Evolutionary conservation across 768 basidiomycete species (phyloP), one percentile per base, ranked within the genome.

Genomic region (Trametes elegans): DNA sequence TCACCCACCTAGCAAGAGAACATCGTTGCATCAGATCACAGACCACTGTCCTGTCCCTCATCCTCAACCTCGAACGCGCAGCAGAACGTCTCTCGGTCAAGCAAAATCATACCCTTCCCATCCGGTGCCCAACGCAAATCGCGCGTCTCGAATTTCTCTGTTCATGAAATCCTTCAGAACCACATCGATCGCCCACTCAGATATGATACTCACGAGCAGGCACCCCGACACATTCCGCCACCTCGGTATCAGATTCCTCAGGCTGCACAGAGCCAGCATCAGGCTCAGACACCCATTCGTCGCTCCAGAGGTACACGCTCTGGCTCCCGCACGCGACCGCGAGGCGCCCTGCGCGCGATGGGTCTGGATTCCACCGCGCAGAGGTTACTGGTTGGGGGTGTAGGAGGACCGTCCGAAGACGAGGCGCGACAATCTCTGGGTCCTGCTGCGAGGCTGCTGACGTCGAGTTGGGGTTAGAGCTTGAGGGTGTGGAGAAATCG

Each of bases 201-300:
- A n/a, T 19, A 21, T 18, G 21, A 27, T 5, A 81, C 90, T 72
- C 66, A 89, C 90, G 82, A n/a, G 87, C 81, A 29, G 94, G 94
- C 4, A 97, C 82, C 7, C 90, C 90, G 29, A 95, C 82, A 62
- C 92, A 95, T 69, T 96, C 94, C 3, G 92, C 91, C 71, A 93
- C 87, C 64, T 93, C 92, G 58, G 74, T 71, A 64, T 83, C 84
- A 39, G 79, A 79, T 18, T 72, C 73, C 10, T 21, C 26, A 4
- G 76, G 79, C 5, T 70, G 74, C 27, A 51, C 52, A 14, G 21
- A 5, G 24, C 31, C 27, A 7, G 29, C 32, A 23, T 19, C 42
- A 5, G 58, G 48, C 41, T 83, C 83, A 26, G 76, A 78, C 14
- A 83, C 70, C 88, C 87, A 90, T 63, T 92, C 90, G 58, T 90